phyloP scores from a whole-genome alignment of 1,284 basidiomycete genomes.

The Trametes sp. region DNA sequence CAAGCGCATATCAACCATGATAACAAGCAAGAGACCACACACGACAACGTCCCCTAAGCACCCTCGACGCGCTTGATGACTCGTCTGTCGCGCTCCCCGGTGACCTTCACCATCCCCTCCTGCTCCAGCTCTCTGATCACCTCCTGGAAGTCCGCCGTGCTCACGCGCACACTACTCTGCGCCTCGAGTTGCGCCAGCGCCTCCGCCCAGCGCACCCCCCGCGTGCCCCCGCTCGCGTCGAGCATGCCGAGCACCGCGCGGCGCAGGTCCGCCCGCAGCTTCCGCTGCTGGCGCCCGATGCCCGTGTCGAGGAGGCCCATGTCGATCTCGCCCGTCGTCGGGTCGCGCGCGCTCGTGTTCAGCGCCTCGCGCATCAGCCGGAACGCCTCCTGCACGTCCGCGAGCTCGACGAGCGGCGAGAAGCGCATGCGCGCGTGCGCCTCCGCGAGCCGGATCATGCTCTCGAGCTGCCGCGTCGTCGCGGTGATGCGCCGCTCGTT shows the following conservation, averaged over 20 bases:
- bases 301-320: conserved; percentile 97
- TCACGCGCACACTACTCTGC: conserved; percentile 84
- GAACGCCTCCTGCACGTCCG: conserved; percentile 91
- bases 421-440: conserved; percentile 97
- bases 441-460: conserved; percentile 97
- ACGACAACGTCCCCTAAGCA: conserved; percentile 25
- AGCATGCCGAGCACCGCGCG: conserved; percentile 78
- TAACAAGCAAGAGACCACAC: background rate
- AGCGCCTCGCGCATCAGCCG: conserved; percentile 96
- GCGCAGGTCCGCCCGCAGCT: conserved; percentile 85
- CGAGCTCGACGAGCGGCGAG: conserved; percentile 82
- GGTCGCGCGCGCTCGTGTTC: conserved; percentile 94
- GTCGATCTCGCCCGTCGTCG: conserved; percentile 94
- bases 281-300: conserved; percentile 85
- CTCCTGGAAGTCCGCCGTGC: conserved; percentile 81
- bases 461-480: conserved; percentile 96
- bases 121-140: conserved; percentile 81
- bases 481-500: conserved; percentile 96
- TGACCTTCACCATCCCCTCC: conserved; percentile 84
- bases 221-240: conserved; percentile 53
- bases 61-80: conserved; percentile 67
- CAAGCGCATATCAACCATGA: no score
- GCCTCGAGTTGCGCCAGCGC: conserved; percentile 75
- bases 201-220: conserved; percentile 84
- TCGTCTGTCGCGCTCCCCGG: conserved; percentile 87